A percentile compares a stretch with the other conserved stretches of the same genome.
These are phyloP conservation scores for Pseudevernia furfuracea DNA, from an alignment of 495 filamentous ascomycete species.

Conservation along the genomic window DNA sequence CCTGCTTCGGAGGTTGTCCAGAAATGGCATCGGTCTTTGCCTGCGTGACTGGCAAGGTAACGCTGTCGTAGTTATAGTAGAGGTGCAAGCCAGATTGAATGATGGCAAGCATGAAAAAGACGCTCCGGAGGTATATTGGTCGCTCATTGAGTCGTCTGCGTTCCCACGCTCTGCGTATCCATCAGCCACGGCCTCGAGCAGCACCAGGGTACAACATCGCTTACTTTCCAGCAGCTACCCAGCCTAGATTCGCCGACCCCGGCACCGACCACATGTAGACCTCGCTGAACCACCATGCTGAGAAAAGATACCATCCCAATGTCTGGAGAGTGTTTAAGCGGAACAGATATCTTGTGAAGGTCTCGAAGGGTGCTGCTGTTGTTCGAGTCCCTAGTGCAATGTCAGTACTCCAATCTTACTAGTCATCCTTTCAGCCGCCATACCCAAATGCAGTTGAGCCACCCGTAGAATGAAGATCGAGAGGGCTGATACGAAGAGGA, in stretches of 20 bases:
- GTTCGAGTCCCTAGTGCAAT: constrained; percentile 41
- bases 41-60: constrained; percentile 48
- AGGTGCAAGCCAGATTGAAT: constrained; percentile 64
- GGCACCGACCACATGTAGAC: constrained; percentile 72
- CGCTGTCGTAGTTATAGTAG: constrained; percentile 62
- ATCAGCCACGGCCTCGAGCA: constrained; percentile 15
- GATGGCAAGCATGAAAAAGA: constrained; percentile 59
- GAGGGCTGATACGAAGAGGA: constrained; percentile 61
- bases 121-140: constrained; percentile 68
- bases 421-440: constrained; percentile 8
- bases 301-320: constrained; percentile 62
- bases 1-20: constrained; percentile 32
- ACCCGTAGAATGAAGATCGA: constrained; percentile 77
- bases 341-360: constrained; percentile 48
- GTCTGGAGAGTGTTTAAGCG: constrained; percentile 58
- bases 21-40: constrained; percentile 31
- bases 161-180: constrained; percentile 47
- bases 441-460: constrained; percentile 65
- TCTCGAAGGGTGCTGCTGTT: constrained; percentile 56
- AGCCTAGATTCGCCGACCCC: constrained; percentile 56
- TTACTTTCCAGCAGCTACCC: constrained; percentile 60
- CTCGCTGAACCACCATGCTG: constrained; percentile 73
- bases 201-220: neutral
- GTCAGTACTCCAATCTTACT: constrained; percentile 18
- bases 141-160: constrained; percentile 79